phyloP scores from a whole-genome alignment of 495 filamentous ascomycete genomes.

The Trichoderma erinaceum region DNA sequence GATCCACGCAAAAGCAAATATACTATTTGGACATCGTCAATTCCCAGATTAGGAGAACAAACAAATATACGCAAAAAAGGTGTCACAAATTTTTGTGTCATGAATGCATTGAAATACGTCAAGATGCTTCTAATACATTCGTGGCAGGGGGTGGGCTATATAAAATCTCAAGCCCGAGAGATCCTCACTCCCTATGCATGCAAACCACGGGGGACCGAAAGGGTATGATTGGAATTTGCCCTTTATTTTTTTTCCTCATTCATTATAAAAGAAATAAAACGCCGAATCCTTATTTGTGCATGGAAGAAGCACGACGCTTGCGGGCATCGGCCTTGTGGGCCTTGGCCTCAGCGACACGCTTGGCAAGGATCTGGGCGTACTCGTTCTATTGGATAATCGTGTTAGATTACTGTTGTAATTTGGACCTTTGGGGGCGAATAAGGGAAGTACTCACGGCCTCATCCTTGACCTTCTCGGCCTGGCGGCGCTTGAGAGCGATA shows the following conservation, averaged over 20 bases:
- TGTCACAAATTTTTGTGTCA: slow-evolving; percentile 5
- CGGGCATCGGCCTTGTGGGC: slow-evolving; percentile 81
- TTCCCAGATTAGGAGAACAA: not conserved
- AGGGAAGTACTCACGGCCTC: slow-evolving; percentile 73
- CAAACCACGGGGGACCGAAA: slow-evolving; percentile 7
- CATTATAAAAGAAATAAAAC: slow-evolving; percentile 31
- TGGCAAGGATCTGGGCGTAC: slow-evolving; percentile 87
- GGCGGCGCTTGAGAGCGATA: slow-evolving; percentile 94
- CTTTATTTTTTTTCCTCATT: not conserved
- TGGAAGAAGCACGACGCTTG: slow-evolving; percentile 93
- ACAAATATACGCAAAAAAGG: not conserved
- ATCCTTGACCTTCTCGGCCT: slow-evolving; percentile 89
- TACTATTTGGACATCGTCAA: not conserved
- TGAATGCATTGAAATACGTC: slow-evolving; percentile 16
- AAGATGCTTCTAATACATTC: slow-evolving; percentile 16
- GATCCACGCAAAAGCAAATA: not conserved
- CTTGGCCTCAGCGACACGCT: slow-evolving; percentile 93
- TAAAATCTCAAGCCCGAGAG: slow-evolving; percentile 10
- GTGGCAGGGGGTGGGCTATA: not conserved
- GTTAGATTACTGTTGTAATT: slow-evolving; percentile 20
- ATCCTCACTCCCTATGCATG: slow-evolving; percentile 16
- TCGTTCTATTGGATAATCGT: slow-evolving; percentile 60
- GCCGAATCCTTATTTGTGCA: slow-evolving; percentile 69
- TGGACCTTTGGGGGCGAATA: not conserved
- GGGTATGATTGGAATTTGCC: slow-evolving; percentile 13